Evolutionary conservation across 139 green algal genomes (phyloP).

Genomic region (Ettlia oleoabundans): DNA sequence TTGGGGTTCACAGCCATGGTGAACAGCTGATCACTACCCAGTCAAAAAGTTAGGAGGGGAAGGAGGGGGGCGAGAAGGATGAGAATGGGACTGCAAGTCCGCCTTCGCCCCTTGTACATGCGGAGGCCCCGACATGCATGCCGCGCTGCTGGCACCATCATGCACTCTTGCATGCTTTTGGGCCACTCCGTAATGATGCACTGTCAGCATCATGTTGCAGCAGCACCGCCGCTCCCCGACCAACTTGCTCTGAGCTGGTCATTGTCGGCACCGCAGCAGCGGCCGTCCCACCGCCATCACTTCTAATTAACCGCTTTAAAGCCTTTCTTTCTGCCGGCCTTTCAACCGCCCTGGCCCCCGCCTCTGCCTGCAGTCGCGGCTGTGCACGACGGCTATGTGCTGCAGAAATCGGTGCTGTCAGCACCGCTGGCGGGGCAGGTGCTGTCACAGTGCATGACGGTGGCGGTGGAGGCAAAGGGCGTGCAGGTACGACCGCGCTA

Average conservation of each 20-base stretch:
- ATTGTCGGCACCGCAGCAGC: no score
- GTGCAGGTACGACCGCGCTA: slow-evolving; percentile 74
- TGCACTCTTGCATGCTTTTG: not conserved
- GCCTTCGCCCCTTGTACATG: not conserved
- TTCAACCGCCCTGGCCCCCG: not conserved
- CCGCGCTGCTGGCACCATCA: no score
- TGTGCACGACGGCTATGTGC: slow-evolving; percentile 93
- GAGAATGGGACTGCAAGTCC: not conserved
- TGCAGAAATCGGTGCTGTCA: slow-evolving; percentile 81
- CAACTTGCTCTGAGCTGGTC: no score
- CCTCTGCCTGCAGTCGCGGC: slow-evolving; percentile 73
- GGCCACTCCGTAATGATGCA: not conserved
- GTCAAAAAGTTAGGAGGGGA: not conserved
- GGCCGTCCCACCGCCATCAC: not conserved
- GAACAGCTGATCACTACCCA: slow-evolving; percentile 80
- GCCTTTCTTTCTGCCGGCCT: no score
- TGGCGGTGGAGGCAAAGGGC: slow-evolving; percentile 55
- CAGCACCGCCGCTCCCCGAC: no score
- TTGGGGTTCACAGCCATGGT: slow-evolving; percentile 97
- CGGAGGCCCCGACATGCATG: not conserved
- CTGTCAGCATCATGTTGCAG: no score
- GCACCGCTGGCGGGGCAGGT: slow-evolving; percentile 77
- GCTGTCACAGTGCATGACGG: slow-evolving; percentile 69
- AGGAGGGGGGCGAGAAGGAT: not conserved
- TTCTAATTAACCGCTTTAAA: not conserved